These are phyloP conservation scores for Platanus orientalis DNA, from an alignment of 164 flowering plant species.

Conservation along the genomic window DNA sequence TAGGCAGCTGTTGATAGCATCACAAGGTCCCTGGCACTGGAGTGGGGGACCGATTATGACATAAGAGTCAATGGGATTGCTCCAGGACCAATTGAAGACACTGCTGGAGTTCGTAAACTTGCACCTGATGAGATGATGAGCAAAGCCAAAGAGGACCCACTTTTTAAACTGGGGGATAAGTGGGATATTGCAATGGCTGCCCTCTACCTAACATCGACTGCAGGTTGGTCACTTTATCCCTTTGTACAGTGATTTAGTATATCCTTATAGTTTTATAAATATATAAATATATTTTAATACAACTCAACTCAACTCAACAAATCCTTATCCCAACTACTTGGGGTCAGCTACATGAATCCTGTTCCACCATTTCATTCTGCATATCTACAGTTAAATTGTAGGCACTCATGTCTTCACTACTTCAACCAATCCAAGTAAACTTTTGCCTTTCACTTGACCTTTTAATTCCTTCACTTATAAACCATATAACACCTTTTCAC, in stretches of 20 bases:
- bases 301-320: too few species aligned
- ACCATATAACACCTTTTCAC: too few species aligned
- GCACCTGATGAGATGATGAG: slow-evolving; percentile 43
- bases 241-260: neutral
- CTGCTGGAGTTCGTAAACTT: slow-evolving; percentile 57
- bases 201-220: slow-evolving; percentile 50
- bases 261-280: neutral
- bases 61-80: slow-evolving; percentile 70
- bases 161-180: slow-evolving; percentile 57
- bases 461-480: too few species aligned
- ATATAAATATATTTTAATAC: too few species aligned
- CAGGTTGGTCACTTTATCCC: slow-evolving; percentile 34
- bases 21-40: slow-evolving; percentile 59
- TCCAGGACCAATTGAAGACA: slow-evolving; percentile 64
- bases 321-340: too few species aligned
- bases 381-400: too few species aligned
- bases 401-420: too few species aligned
- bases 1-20: slow-evolving; percentile 63
- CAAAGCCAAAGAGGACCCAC: slow-evolving; percentile 34
- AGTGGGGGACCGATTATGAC: slow-evolving; percentile 71
- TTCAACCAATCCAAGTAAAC: too few species aligned
- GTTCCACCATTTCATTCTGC: too few species aligned
- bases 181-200: slow-evolving; percentile 77
- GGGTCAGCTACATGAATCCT: too few species aligned
- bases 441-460: too few species aligned